Evolutionary conservation across 176 grass and related monocot genomes (phyloP).

Genomic region (Elymus sibiricus): DNA sequence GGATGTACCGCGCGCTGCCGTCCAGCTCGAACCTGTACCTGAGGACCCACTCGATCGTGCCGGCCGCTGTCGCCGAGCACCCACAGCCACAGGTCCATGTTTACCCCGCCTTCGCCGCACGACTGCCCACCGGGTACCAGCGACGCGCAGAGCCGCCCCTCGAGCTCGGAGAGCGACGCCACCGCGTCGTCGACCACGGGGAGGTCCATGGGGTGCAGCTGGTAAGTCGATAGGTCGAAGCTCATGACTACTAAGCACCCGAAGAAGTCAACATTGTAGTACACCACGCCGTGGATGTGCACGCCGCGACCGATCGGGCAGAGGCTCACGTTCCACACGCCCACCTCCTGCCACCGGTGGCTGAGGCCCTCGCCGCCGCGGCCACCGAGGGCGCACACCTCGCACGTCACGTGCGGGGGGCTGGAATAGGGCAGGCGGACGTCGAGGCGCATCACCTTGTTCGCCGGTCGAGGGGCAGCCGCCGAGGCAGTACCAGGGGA

Average conservation of each 20-base stretch:
- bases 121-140: not conserved
- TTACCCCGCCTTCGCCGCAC: not conserved
- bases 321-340: not conserved
- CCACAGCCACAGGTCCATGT: not conserved
- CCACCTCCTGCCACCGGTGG: not conserved
- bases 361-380: not conserved
- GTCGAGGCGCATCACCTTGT: slow-evolving; percentile 10
- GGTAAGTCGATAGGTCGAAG: not conserved
- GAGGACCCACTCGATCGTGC: not conserved
- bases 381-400: not conserved
- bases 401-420: not conserved
- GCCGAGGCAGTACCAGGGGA: slow-evolving; percentile 12
- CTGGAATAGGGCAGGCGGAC: not conserved
- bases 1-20: not conserved
- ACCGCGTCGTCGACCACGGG: not conserved
- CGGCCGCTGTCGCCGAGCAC: not conserved
- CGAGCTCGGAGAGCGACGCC: not conserved
- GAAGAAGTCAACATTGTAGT: not conserved
- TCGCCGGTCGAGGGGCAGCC: not conserved
- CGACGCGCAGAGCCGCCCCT: not conserved
- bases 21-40: not conserved
- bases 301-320: not conserved
- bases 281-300: slow-evolving; percentile 1
- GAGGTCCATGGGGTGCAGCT: not conserved
- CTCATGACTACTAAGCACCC: not conserved